These are phyloP conservation scores for Suillus alpinus DNA, from an alignment of 768 basidiomycete genomes.

Conservation along the genomic window DNA sequence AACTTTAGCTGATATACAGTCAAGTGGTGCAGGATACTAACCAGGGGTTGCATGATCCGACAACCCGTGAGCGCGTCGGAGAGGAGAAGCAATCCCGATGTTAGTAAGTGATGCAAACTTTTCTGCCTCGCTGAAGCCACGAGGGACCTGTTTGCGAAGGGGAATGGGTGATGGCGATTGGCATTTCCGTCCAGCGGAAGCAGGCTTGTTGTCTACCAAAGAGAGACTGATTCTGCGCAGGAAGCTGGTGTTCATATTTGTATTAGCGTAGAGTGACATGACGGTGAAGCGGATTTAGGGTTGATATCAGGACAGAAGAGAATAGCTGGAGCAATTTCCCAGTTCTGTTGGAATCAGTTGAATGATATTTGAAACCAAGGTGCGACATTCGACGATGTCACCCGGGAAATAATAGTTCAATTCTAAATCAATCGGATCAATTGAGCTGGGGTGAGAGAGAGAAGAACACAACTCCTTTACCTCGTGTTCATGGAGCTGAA, in stretches of 20 bases:
- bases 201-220: conserved; percentile 12
- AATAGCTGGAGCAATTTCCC: neutral
- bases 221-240: conserved; percentile 18
- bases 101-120: conserved; percentile 32
- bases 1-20: conserved; percentile 14
- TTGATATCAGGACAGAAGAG: neutral
- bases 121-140: conserved; percentile 29
- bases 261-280: conserved; percentile 31
- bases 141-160: conserved; percentile 24
- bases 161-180: conserved; percentile 21
- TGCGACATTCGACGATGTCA: neutral
- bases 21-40: conserved; percentile 22
- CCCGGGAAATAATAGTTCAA: neutral
- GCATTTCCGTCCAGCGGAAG: conserved; percentile 11
- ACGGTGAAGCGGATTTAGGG: neutral
- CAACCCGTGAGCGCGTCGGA: conserved; percentile 14
- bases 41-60: conserved; percentile 28
- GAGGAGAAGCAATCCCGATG: conserved; percentile 27
- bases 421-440: neutral
- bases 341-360: neutral
- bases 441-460: neutral
- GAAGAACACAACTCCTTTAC: neutral
- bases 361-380: neutral
- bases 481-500: conserved; percentile 2
- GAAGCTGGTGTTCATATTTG: conserved; percentile 22